Evolutionary conservation across 352 stramenopile genomes (phyloP), one percentile per base, ranked within the genome.

Genomic region (Phytophthora europaea): DNA sequence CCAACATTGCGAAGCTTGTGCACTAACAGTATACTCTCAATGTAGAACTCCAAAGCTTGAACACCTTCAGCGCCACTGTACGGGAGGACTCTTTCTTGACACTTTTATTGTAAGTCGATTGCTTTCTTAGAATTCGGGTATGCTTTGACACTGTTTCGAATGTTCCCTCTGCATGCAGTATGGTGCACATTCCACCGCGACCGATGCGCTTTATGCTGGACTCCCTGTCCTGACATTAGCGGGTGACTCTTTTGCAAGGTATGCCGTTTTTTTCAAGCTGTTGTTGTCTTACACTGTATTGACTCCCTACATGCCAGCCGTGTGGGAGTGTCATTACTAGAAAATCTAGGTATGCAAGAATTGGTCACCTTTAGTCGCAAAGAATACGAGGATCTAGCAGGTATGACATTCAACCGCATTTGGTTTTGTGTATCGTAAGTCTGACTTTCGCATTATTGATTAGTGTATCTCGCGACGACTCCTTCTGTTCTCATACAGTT

Each of bases 151-250:
- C 40, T 31, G 3, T 48, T 22, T 22, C 6, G 8, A 50, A 50
- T 50, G 18, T 4, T 5, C 18, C 16, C 5, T n/a, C 6, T 50
- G 6, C 16, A 50, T 59, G 38, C 50, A 92, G 85, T 99, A 99
- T 75, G 94, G 94, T 16, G 94, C 94, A 20, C 96, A 99, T 82
- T 98, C 94, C 7, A 97, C 96, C 5, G 95, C 93, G 23, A 91
- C 91, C 7, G 95, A 99, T 72, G 89, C 91, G 20, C 76, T 99
- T 28, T 92, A 83, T 52, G 83, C 84, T 16, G 90, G 89, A 15
- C 72, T 98, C 15, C 95, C 95, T 6, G 85, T 98, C 47, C 76
- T 99, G 18, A 97, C 94, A 10, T 63, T 98, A 15, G 85, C 81
- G 23, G 85, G 85, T 15, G 80, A 90, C 48, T 75, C 83, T 20